phyloP scores from a whole-genome alignment of 2,329 filamentous ascomycete species.

The Aspergillus spinulosporus region DNA sequence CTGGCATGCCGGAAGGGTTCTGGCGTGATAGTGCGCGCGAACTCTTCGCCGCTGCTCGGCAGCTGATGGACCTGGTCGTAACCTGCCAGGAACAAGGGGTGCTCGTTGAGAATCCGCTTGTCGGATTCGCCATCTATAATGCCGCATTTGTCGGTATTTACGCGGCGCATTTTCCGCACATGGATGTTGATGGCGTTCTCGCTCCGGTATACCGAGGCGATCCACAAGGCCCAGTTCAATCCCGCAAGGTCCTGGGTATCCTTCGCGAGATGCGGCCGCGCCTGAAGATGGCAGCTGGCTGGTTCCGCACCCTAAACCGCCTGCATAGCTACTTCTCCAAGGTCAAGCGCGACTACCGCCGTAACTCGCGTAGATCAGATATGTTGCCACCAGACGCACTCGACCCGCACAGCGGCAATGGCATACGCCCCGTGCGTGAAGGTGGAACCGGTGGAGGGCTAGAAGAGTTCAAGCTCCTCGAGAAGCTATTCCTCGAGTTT shows the following conservation, averaged over 20 bases:
- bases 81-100: constrained; percentile 53
- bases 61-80: constrained; percentile 55
- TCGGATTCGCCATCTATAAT: constrained; percentile 57
- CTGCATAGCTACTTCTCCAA: constrained; percentile 44
- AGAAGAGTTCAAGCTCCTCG: constrained; percentile 43
- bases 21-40: constrained; percentile 54
- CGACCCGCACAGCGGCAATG: constrained; percentile 29
- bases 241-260: constrained; percentile 40
- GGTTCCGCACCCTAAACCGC: constrained; percentile 47
- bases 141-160: constrained; percentile 55
- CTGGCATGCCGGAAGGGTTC: constrained; percentile 48
- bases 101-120: constrained; percentile 56
- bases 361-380: constrained; percentile 35
- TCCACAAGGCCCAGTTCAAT: constrained; percentile 34
- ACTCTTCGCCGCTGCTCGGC: constrained; percentile 54
- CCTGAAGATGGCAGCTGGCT: constrained; percentile 43
- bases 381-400: constrained; percentile 27
- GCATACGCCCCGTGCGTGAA: constrained; percentile 34
- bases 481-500: constrained; percentile 44
- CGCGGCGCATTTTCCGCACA: constrained; percentile 55
- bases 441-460: constrained; percentile 33
- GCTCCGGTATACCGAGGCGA: constrained; percentile 34
- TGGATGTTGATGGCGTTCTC: constrained; percentile 55
- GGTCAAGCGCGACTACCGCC: constrained; percentile 41
- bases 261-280: constrained; percentile 44